Evolutionary conservation across 768 basidiomycete species (phyloP).

Genomic region (Coprinopsis cinerea): DNA sequence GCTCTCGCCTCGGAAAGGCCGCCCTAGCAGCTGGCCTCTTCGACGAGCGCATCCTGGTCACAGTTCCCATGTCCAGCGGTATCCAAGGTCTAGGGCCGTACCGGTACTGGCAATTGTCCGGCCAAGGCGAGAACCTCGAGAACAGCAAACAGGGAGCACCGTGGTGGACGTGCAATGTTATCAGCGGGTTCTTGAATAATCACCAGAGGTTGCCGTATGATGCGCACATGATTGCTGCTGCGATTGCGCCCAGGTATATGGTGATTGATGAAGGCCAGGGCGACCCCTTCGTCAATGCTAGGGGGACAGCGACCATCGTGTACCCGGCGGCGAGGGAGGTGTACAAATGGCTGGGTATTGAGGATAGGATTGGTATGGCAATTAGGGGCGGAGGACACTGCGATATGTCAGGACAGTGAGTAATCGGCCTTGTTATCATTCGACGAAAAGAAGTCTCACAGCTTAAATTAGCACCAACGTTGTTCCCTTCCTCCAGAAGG

Average conservation of each 20-base stretch:
- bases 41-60: constrained; percentile 12
- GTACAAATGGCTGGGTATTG: constrained; percentile 13
- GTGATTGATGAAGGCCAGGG: constrained; percentile 9
- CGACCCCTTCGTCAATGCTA: constrained; percentile 12
- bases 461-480: constrained; percentile 11
- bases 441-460: neutral
- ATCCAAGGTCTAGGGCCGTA: constrained; percentile 14
- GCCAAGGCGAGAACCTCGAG: constrained; percentile 11
- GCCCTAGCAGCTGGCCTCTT: constrained; percentile 12
- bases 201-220: constrained; percentile 10
- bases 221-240: constrained; percentile 10
- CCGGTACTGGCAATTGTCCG: constrained; percentile 11
- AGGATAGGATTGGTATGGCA: constrained; percentile 12
- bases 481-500: constrained; percentile 12
- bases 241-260: constrained; percentile 11
- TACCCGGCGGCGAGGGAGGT: constrained; percentile 12
- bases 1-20: constrained; percentile 15
- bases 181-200: constrained; percentile 12
- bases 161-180: constrained; percentile 10
- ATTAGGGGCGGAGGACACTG: constrained; percentile 11
- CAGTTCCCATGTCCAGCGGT: constrained; percentile 14
- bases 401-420: constrained; percentile 15
- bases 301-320: constrained; percentile 11
- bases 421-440: neutral
- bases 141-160: constrained; percentile 11